These are phyloP conservation scores for Oxytropis ochrocephala DNA, from an alignment of 306 rosid species.

Conservation along the genomic window DNA sequence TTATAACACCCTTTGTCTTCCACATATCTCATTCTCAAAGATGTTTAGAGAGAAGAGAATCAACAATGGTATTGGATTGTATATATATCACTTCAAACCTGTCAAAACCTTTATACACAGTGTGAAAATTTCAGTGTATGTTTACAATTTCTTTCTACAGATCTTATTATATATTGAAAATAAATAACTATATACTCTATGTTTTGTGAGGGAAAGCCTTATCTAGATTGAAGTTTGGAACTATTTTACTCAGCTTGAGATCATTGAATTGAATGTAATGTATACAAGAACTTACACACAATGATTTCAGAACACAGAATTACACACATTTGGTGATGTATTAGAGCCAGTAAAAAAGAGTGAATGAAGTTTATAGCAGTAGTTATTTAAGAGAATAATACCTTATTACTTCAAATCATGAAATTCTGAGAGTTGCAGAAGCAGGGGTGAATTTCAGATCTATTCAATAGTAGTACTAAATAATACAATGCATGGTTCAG, in stretches of 20 bases:
- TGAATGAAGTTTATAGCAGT: slow-evolving; percentile 16
- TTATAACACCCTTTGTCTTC: slow-evolving; percentile 70
- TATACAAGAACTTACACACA: too few species aligned
- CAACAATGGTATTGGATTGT: neutral
- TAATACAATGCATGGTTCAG: slow-evolving; percentile 31
- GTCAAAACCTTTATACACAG: neutral
- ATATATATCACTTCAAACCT: neutral
- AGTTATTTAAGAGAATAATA: slow-evolving; percentile 26
- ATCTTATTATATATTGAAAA: slow-evolving; percentile 18
- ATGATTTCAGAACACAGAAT: neutral
- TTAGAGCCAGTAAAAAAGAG: slow-evolving; percentile 5
- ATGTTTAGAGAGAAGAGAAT: neutral
- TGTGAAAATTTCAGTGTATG: slow-evolving; percentile 16
- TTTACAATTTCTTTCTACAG: slow-evolving; percentile 7
- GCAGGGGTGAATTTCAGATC: slow-evolving; percentile 48
- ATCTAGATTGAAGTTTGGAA: slow-evolving; percentile 17
- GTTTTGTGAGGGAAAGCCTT: neutral
- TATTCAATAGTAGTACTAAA: slow-evolving; percentile 26
- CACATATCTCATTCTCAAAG: slow-evolving; percentile 60
- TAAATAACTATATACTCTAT: neutral
- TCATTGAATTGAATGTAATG: too few species aligned
- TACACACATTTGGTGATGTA: neutral
- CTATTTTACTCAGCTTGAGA: neutral
- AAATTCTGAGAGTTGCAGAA: slow-evolving; percentile 56
- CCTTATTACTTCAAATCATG: slow-evolving; percentile 36